Evolutionary conservation across 2,329 filamentous ascomycete species (phyloP).

Genomic region (Fusarium sp.): DNA sequence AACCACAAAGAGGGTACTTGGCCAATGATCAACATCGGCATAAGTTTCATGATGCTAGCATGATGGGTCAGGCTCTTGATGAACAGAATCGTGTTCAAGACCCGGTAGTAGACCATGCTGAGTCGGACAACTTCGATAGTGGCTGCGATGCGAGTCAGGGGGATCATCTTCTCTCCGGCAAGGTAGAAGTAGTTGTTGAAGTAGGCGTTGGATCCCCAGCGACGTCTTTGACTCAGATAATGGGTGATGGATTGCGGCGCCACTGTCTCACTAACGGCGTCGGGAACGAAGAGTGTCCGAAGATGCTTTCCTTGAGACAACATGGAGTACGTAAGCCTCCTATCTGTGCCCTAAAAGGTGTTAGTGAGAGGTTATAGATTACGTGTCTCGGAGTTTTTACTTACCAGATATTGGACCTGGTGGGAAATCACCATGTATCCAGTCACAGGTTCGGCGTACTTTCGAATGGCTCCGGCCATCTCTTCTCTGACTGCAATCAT

Average conservation of each 20-base stretch:
- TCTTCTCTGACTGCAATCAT: conserved; percentile 39
- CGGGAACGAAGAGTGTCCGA: conserved; percentile 48
- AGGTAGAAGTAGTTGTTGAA: conserved; percentile 53
- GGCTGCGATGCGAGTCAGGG: conserved; percentile 48
- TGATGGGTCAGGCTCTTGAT: conserved; percentile 28
- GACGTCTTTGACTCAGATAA: conserved; percentile 49
- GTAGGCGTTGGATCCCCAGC: conserved; percentile 52
- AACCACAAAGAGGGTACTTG: conserved; percentile 35
- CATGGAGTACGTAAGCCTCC: conserved; percentile 40
- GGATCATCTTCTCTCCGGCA: conserved; percentile 54
- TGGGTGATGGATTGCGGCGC: conserved; percentile 50
- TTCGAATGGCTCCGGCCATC: conserved; percentile 38
- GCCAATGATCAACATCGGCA: conserved; percentile 35
- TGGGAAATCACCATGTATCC: conserved; percentile 35
- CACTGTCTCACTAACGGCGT: conserved; percentile 50
- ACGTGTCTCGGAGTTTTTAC: background rate
- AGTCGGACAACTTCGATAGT: conserved; percentile 48
- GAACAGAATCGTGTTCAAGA: conserved; percentile 49
- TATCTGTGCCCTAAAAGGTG: conserved; percentile 30
- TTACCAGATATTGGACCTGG: conserved; percentile 41
- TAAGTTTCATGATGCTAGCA: conserved; percentile 20
- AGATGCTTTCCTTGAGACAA: conserved; percentile 37
- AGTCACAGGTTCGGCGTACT: conserved; percentile 37
- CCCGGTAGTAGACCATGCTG: conserved; percentile 51
- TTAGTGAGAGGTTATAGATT: background rate